A percentile compares a stretch with the other conserved stretches of the same genome.
Evolutionary conservation across 2,329 filamentous ascomycete species (phyloP).

Genomic region (Hymenoscyphus repandus): DNA sequence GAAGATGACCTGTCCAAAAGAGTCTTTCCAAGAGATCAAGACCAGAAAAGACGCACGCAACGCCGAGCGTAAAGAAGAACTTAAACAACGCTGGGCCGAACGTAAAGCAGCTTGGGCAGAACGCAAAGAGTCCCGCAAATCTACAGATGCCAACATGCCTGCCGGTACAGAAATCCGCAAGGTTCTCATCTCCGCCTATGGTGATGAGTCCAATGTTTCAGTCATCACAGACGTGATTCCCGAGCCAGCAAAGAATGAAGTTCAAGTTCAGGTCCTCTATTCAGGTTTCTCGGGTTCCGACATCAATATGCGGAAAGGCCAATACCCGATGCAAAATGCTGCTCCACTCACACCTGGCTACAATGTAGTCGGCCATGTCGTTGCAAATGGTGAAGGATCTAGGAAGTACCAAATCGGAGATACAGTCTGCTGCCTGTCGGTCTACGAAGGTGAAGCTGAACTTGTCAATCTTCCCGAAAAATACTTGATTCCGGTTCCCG

Average conservation of each 20-base stretch:
- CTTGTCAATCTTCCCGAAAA: slow-evolving; percentile 5
- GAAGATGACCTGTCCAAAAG: too few species aligned
- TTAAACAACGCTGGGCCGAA: not conserved
- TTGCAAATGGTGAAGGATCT: not conserved
- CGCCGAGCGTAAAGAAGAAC: not conserved
- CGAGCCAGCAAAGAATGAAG: not conserved
- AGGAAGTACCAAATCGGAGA: slow-evolving; percentile 5
- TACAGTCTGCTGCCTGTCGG: slow-evolving; percentile 1
- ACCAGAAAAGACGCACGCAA: too few species aligned
- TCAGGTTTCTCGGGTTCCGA: slow-evolving; percentile 8
- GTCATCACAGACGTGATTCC: not conserved
- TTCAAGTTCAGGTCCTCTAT: slow-evolving; percentile 6
- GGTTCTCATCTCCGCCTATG: slow-evolving; percentile 6
- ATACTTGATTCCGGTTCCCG: slow-evolving; percentile 5
- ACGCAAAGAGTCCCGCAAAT: not conserved
- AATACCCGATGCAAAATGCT: slow-evolving; percentile 4
- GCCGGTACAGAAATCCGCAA: slow-evolving; percentile 2
- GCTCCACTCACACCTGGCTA: slow-evolving; percentile 6
- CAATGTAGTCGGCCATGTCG: slow-evolving; percentile 3
- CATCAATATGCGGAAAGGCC: slow-evolving; percentile 8
- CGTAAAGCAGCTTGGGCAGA: not conserved
- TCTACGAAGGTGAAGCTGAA: slow-evolving; percentile 7
- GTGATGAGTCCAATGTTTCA: slow-evolving; percentile 3
- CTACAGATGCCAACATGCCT: not conserved
- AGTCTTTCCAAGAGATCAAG: too few species aligned